Evolutionary conservation across 2,329 filamentous ascomycete species (phyloP).

Genomic region (Trichoderma pleuroti): DNA sequence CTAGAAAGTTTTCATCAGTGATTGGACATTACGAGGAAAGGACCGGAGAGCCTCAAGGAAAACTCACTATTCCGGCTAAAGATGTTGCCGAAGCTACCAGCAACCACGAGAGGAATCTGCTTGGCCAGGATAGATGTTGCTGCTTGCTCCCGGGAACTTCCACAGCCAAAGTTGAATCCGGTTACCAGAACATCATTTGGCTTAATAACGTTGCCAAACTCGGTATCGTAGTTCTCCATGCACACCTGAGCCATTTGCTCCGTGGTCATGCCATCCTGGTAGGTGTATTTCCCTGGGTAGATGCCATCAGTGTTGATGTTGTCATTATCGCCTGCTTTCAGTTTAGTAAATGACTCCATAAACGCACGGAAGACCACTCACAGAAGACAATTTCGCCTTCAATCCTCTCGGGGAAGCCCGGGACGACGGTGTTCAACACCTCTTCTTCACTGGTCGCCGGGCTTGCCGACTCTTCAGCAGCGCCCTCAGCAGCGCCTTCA

Average conservation of each 20-base stretch:
- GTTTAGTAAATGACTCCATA: neutral
- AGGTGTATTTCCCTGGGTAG: constrained; percentile 89
- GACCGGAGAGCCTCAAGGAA: neutral
- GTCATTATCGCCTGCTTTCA: constrained; percentile 27
- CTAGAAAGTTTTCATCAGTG: neutral
- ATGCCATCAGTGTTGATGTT: constrained; percentile 93
- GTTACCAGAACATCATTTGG: constrained; percentile 76
- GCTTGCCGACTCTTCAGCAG: neutral
- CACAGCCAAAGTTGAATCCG: constrained; percentile 87
- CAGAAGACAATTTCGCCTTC: constrained; percentile 79
- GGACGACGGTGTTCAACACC: constrained; percentile 56
- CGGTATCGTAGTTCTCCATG: constrained; percentile 89
- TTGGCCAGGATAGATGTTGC: constrained; percentile 83
- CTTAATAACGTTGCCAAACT: constrained; percentile 62
- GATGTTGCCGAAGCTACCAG: constrained; percentile 80
- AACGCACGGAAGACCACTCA: neutral
- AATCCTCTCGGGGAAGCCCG: constrained; percentile 81
- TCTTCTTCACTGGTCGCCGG: constrained; percentile 13
- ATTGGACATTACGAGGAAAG: neutral
- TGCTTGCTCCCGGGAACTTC: constrained; percentile 74
- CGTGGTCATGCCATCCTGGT: constrained; percentile 74
- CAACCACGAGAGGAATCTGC: constrained; percentile 73
- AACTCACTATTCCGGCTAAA: constrained; percentile 61
- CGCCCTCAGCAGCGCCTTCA: constrained; percentile 5
- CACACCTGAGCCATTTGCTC: constrained; percentile 84